phyloP scores from a whole-genome alignment of 345 rosid genomes.

The Syzygium aqueum region DNA sequence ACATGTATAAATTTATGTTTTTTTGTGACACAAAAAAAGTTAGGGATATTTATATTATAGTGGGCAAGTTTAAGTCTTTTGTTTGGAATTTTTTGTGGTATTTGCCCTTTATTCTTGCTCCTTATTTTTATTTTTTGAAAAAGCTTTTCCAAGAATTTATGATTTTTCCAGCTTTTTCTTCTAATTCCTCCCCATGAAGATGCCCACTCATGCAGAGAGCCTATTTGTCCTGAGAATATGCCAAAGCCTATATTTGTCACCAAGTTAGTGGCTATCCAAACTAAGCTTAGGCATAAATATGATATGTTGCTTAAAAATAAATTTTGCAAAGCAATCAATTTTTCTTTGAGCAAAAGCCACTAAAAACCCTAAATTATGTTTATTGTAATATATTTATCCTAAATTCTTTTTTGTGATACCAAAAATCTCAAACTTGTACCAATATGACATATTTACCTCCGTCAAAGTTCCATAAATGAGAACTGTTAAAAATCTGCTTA shows the following conservation, averaged over 20 bases:
- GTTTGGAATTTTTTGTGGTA: too few species aligned
- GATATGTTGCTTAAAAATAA: not conserved
- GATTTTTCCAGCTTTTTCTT: not conserved
- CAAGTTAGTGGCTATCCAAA: not conserved
- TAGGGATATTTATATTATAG: too few species aligned
- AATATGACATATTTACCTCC: too few species aligned
- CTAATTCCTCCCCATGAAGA: slow-evolving; percentile 12
- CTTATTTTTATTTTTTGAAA: not conserved
- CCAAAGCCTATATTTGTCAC: slow-evolving; percentile 7
- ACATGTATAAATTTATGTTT: too few species aligned
- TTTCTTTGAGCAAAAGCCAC: not conserved
- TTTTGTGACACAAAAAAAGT: too few species aligned
- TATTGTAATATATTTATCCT: too few species aligned
- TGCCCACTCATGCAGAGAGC: slow-evolving; percentile 20
- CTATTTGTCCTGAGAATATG: slow-evolving; percentile 23
- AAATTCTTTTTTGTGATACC: too few species aligned
- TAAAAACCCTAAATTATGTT: too few species aligned
- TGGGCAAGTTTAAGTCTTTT: too few species aligned
- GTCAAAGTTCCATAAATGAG: too few species aligned
- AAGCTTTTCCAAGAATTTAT: not conserved
- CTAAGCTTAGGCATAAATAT: not conserved
- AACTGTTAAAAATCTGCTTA: too few species aligned
- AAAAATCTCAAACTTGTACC: too few species aligned
- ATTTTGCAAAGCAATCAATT: not conserved
- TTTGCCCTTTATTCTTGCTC: slow-evolving; percentile 10